A percentile compares a stretch with the other conserved stretches of the same genome.
These are phyloP conservation scores for Catunica adiposa DNA, from an alignment of 2,329 filamentous ascomycete genomes.

Conservation along the genomic window DNA sequence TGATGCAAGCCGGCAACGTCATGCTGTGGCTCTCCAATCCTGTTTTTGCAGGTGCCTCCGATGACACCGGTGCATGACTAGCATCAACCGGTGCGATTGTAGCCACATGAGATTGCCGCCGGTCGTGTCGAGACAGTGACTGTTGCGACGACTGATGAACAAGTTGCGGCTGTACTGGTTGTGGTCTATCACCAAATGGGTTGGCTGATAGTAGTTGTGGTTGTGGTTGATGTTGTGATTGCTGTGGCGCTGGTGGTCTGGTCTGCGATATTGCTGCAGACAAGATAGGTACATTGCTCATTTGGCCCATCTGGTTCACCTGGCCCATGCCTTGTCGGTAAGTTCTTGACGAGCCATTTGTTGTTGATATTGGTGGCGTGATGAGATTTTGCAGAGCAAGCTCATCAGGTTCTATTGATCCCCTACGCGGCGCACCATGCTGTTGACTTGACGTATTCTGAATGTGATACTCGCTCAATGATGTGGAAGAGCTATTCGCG, in stretches of 20 bases:
- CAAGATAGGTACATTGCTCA: no score
- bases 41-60: constrained; percentile 14
- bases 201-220: neutral
- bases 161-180: constrained; percentile 4
- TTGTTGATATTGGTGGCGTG: neutral
- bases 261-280: neutral
- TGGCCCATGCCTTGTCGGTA: no score
- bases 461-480: neutral
- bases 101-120: constrained; percentile 7
- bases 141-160: constrained; percentile 7
- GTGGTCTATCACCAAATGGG: neutral
- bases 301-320: no score
- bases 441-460: neutral
- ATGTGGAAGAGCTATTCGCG: neutral
- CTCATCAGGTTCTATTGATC: neutral
- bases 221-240: constrained; percentile 1
- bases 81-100: constrained; percentile 5
- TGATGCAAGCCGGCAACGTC: constrained; percentile 61
- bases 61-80: neutral
- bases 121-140: neutral
- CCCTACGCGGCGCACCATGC: neutral
- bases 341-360: neutral
- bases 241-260: neutral
- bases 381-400: neutral
- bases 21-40: constrained; percentile 42